Conservation (phyloP, 2,329 filamentous ascomycete genomes). For the Eutypa lata region DNA sequence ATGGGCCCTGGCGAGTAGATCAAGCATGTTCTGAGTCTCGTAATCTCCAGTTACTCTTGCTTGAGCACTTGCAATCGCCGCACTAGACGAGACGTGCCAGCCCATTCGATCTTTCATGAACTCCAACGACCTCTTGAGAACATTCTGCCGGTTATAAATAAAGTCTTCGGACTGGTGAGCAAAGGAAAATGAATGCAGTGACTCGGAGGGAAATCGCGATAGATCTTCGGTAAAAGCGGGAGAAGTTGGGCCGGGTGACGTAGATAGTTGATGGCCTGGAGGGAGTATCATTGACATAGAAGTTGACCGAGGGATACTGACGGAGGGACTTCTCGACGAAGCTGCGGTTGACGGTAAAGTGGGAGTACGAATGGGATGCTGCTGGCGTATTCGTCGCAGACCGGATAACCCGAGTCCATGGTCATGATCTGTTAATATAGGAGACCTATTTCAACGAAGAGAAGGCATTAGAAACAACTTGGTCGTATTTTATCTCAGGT, state of each 20-base stretch:
- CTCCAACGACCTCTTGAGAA: slow-evolving; percentile 88
- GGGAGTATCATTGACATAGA: slow-evolving; percentile 68
- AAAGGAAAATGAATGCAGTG: slow-evolving; percentile 96
- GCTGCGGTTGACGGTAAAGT: slow-evolving; percentile 63
- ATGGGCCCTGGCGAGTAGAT: slow-evolving; percentile 78
- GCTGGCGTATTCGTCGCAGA: slow-evolving; percentile 89
- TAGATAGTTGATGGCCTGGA: slow-evolving; percentile 49
- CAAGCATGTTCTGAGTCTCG: slow-evolving; percentile 87
- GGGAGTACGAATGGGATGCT: slow-evolving; percentile 64
- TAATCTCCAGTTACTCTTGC: slow-evolving; percentile 78
- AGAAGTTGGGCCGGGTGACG: slow-evolving; percentile 64
- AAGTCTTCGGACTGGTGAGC: slow-evolving; percentile 92
- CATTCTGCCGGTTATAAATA: slow-evolving; percentile 86
- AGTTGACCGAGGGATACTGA: slow-evolving; percentile 61
- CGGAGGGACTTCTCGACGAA: slow-evolving; percentile 59
- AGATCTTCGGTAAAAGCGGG: slow-evolving; percentile 85
- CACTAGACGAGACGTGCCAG: slow-evolving; percentile 68
- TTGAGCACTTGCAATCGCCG: slow-evolving; percentile 78
- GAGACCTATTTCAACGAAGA: slow-evolving; percentile 54
- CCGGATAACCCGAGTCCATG: slow-evolving; percentile 83
- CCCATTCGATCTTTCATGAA: slow-evolving; percentile 93
- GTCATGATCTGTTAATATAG: slow-evolving; percentile 81
- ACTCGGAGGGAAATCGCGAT: slow-evolving; percentile 89
- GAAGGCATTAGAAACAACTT: background rate
- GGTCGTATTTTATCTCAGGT: background rate